These are phyloP conservation scores for Parastagonospora nodorum DNA, from an alignment of 2,329 filamentous ascomycete species.

Conservation along the genomic window DNA sequence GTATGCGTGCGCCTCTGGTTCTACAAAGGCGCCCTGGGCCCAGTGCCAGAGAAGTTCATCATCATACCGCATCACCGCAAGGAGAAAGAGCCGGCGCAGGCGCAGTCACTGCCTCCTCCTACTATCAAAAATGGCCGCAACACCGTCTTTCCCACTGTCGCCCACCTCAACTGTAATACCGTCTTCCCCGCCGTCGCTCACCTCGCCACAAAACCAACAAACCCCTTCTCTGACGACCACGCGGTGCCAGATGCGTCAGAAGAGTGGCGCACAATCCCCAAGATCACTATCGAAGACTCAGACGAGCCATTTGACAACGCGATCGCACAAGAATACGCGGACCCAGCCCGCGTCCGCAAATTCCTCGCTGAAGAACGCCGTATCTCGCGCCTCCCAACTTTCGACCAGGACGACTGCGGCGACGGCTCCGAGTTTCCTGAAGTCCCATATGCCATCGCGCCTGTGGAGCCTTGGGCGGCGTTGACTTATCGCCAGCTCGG, in stretches of 20 bases:
- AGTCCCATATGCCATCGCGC: constrained; percentile 17
- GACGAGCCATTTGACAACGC: constrained; percentile 2
- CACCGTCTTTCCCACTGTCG: not conserved
- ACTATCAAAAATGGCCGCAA: not conserved
- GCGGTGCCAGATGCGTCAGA: not conserved
- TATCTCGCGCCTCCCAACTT: constrained; percentile 30
- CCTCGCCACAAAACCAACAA: not conserved
- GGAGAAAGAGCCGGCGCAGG: constrained; percentile 2
- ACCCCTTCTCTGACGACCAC: not conserved
- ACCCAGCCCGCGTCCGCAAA: constrained; percentile 8
- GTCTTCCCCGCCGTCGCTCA: not conserved
- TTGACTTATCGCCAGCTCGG: constrained; percentile 39
- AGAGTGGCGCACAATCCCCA: not conserved
- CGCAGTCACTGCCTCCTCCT: not conserved
- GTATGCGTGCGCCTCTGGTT: constrained; percentile 30
- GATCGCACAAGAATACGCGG: constrained; percentile 1
- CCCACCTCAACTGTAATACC: not conserved
- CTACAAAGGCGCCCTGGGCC: constrained; percentile 28
- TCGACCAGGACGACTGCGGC: constrained; percentile 39
- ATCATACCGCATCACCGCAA: constrained; percentile 13
- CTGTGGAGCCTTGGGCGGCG: constrained; percentile 3
- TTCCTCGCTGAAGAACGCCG: constrained; percentile 27
- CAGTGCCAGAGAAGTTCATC: constrained; percentile 22
- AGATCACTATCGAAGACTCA: constrained; percentile 12
- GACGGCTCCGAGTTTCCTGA: constrained; percentile 33